Evolutionary conservation across 208 protist species (phyloP).

Genomic region (Tritrichomonas musculus): DNA sequence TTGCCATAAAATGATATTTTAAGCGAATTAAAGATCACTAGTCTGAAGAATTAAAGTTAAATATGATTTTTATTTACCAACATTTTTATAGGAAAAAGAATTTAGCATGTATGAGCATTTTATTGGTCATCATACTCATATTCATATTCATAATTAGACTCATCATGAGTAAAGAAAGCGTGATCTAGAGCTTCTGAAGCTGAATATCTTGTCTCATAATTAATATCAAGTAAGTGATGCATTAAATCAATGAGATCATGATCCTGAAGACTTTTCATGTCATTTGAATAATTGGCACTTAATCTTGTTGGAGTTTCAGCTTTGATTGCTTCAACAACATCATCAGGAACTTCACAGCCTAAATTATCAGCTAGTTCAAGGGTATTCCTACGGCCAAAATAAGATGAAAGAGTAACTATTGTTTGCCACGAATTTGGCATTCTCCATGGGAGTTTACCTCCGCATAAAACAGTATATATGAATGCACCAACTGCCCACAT

Average conservation of each 20-base stretch:
- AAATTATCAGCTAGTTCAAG: background rate
- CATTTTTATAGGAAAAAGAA: too few species aligned
- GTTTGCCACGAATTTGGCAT: background rate
- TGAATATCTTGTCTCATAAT: background rate
- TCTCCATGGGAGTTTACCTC: background rate
- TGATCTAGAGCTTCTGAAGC: background rate
- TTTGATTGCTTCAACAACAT: background rate
- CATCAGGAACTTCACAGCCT: background rate
- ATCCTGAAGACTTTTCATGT: background rate
- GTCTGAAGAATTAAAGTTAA: too few species aligned
- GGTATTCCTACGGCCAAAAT: background rate
- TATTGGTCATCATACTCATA: too few species aligned
- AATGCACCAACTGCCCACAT: background rate
- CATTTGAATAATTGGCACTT: background rate
- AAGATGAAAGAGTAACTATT: background rate
- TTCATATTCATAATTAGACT: too few species aligned
- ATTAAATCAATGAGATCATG: background rate
- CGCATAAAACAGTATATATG: background rate
- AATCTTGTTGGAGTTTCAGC: background rate
- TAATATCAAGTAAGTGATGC: background rate
- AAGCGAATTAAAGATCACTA: too few species aligned
- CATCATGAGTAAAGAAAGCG: background rate
- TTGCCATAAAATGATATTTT: too few species aligned
- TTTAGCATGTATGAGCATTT: too few species aligned
- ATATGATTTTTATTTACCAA: too few species aligned